phyloP scores from a whole-genome alignment of 306 rosid species.

The Begonia masoniana region DNA sequence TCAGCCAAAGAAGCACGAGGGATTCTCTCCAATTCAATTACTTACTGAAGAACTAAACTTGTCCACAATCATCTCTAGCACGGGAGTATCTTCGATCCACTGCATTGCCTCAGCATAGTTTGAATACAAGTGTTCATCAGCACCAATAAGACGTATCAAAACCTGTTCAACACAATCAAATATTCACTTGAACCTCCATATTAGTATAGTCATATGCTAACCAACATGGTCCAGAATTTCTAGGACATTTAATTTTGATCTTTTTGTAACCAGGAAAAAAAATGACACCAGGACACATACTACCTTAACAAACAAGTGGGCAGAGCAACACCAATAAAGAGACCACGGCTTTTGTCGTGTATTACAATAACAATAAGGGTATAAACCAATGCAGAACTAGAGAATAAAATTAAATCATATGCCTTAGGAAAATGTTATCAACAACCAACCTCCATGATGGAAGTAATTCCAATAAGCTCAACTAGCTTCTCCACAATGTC shows the following conservation, averaged over 20 bases:
- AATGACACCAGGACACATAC: no score
- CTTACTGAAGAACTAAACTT: slow-evolving; percentile 93
- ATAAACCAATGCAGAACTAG: slow-evolving; percentile 6
- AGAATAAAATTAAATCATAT: slow-evolving; percentile 11
- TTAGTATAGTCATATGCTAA: background rate
- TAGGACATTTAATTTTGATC: no score
- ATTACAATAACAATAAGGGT: background rate
- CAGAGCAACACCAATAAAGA: no score
- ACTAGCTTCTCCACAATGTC: slow-evolving; percentile 77
- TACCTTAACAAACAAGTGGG: no score
- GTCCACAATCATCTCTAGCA: slow-evolving; percentile 95
- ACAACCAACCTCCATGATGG: slow-evolving; percentile 93
- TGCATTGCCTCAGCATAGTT: slow-evolving; percentile 71
- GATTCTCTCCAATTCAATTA: slow-evolving; percentile 10
- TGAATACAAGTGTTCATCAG: slow-evolving; percentile 88
- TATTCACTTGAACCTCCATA: slow-evolving; percentile 6
- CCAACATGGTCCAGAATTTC: no score
- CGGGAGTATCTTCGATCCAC: slow-evolving; percentile 84
- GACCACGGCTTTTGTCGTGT: no score
- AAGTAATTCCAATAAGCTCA: slow-evolving; percentile 95
- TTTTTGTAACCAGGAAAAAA: no score
- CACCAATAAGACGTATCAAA: slow-evolving; percentile 88
- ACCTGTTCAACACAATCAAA: slow-evolving; percentile 38
- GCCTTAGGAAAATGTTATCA: slow-evolving; percentile 12
- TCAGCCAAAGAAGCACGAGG: slow-evolving; percentile 4